Base-by-base conservation (phyloP, 257 asterid genomes). In the Solanum chiquidenum region DNA sequence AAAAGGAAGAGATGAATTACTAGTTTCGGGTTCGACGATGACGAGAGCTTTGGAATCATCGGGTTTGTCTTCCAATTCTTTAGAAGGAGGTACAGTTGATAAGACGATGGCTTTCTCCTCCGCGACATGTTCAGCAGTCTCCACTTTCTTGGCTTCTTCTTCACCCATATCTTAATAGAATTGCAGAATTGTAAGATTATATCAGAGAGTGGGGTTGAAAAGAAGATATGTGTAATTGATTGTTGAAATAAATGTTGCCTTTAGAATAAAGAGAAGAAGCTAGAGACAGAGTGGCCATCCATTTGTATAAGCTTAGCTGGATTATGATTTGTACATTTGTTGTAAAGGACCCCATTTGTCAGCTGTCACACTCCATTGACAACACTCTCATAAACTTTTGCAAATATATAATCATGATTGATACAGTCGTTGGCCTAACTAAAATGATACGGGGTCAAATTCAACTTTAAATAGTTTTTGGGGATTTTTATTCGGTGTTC, bases 31-130 rank as follows among this genome's bases (percentile, higher is more conserved):
- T 89, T 97, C 98, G 76, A 94, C 94, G 33, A 92, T n/a, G 86
- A 84, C 96, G 29, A 97, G 93, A 89, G 98, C 97, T 90, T 97
- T 92, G 91, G 89, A 74, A 10, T 95, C 98, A 68, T 94, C 95
- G 23, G 93, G 84, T 83, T 44, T 86, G n/a, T 71, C 83, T 27
- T 64, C 49, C 20, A 12, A 27, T 38, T 85, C 97, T 75, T 90
- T 94, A 7, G 88, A 83, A 27, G 92, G 93, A 80, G 66, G 68
- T 77, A 90, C 83, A 13, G 90, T 71, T 34, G 86, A 49, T 12
- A 94, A 92, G 33, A 92, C 33, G 11, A 97, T 88, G 16, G 94
- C 46, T 89, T 95, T 95, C 94, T 95, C 99, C 91, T 93, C 97
- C 1, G 93, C 82, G 2, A 40, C 83, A 77, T 25, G 37, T 18